Evolutionary conservation across 2,329 filamentous ascomycete species (phyloP), one percentile per base, ranked within the genome.

Genomic region (Fusarium siculi): DNA sequence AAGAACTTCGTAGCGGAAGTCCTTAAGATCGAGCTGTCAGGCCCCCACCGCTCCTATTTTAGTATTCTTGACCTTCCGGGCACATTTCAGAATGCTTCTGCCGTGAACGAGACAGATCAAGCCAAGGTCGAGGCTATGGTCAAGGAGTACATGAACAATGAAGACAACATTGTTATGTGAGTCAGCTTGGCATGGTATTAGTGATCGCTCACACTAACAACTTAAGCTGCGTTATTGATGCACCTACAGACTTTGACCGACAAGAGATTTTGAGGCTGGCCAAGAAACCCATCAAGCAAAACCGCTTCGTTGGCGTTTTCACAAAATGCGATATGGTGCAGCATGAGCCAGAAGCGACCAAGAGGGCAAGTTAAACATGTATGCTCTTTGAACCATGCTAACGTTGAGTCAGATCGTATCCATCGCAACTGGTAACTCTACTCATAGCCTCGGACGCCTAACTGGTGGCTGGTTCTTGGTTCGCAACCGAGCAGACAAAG

Each of bases 51-150:
- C 8, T 80, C 81, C 1, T 78, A 80, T 47, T 83, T 83, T 63
- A 82, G 79, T 19, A 83, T 84, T 30, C 63, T 83, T 0, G 82
- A 84, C 50, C 74, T 84, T 4, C 82, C 82, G 1, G 82, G 82
- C 1, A 72, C 79, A 3, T 79, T 82, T 44, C 68, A 76, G 6
- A 74, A 68, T 16, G 63, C 74, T 3, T 53, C 70, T 28, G 68
- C 68, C 0, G 76, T 81, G 4, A 81, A 81, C 4, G 60, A 77
- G 19, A 40, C 68, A 18, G 82, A 84, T 23, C 77, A 76, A 63
- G 49, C 67, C 3, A 77, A 77, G 1, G 77, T 83, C 2, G 72
- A 76, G 21, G 70, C 65, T 7, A 80, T 84, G 81, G 78, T 82
- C 8, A 66, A 76, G 6, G 71, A 80, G 16, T 83, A 84, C 43